Percentiles rank a stretch among this genome's conserved stretches.
These are phyloP conservation scores for Gastrolobium villosum DNA, from an alignment of 306 rosid genomes.

Conservation along the genomic window DNA sequence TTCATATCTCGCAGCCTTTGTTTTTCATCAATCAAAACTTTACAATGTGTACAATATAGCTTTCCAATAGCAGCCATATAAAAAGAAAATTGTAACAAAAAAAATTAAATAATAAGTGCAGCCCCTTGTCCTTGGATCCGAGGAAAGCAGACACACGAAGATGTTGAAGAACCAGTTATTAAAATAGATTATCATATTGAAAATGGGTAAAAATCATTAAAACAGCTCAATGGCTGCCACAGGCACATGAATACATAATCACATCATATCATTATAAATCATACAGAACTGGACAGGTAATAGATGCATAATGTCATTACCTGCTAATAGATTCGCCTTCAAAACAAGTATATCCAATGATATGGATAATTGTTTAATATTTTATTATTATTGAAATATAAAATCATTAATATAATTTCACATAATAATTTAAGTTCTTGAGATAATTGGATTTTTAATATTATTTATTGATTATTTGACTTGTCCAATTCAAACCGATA, in stretches of 20 bases:
- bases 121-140: neutral
- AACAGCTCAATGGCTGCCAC: neutral
- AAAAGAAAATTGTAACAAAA: neutral
- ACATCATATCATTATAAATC: neutral
- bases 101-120: neutral
- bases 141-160: neutral
- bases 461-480: too few species aligned
- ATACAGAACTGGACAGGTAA: neutral
- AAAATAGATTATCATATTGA: neutral
- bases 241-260: neutral
- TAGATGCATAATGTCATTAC: neutral
- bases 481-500: too few species aligned
- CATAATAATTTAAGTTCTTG: too few species aligned
- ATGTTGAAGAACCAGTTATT: neutral
- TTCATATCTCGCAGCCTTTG: neutral
- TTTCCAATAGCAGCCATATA: neutral
- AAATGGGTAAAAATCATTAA: neutral
- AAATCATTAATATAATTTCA: too few species aligned
- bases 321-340: too few species aligned
- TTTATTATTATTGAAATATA: too few species aligned
- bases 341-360: too few species aligned
- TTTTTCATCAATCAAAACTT: neutral
- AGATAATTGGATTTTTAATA: too few species aligned
- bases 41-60: neutral
- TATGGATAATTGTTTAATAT: too few species aligned